A percentile compares a stretch with the other conserved stretches of the same genome.
Evolutionary conservation across 768 basidiomycete species (phyloP).

Genomic region (Tylopilus intermedius): DNA sequence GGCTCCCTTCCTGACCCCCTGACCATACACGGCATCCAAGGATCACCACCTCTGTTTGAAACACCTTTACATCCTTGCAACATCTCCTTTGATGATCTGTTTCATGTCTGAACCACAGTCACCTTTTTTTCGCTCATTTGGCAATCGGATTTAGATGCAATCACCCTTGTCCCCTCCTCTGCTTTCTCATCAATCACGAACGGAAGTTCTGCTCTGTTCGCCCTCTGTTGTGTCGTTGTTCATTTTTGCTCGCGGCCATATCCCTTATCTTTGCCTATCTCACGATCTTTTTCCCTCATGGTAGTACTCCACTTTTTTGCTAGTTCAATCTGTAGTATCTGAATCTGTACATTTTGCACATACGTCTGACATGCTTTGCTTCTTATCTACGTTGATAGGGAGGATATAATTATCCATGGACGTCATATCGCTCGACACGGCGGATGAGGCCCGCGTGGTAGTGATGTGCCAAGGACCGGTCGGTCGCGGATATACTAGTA

Average conservation of each 20-base stretch:
- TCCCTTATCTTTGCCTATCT: neutral
- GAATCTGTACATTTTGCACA: slow-evolving; percentile 3
- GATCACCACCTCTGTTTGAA: neutral
- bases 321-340: slow-evolving; percentile 3
- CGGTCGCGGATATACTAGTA: no score
- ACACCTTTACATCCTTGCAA: no score
- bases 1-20: neutral
- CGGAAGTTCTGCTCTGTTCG: neutral
- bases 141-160: slow-evolving; percentile 14
- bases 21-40: neutral
- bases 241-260: neutral
- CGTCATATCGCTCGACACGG: neutral
- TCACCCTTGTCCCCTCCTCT: neutral
- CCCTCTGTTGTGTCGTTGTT: neutral
- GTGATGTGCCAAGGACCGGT: neutral
- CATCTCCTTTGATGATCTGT: no score
- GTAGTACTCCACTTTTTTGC: neutral
- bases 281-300: neutral
- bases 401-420: neutral
- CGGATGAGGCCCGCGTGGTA: no score
- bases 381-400: neutral
- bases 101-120: neutral
- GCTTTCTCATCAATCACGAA: neutral
- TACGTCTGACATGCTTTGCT: neutral
- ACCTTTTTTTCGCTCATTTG: neutral